Base-by-base conservation (phyloP, 2,329 filamentous ascomycete genomes). In the Teratosphaeria epicoccoides region DNA sequence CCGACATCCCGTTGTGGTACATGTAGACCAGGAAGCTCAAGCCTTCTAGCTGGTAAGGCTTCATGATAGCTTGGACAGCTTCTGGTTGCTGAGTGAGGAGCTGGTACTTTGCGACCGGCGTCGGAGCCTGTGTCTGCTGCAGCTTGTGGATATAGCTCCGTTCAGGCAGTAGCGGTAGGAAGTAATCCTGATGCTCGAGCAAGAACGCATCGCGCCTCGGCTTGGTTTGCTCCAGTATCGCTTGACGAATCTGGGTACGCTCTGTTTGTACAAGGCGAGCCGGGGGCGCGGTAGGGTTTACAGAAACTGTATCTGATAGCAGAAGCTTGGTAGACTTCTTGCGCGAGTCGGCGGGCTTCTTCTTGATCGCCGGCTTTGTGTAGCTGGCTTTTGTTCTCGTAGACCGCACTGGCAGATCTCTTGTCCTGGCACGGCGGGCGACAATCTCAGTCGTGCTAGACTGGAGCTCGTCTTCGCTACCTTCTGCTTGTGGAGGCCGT, bases 401-500 rank as follows among this genome's bases (percentile, higher is more conserved):
- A 6, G 63, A 59, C 47, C 64, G 57, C 2, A 55, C 25, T 24
- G 63, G 64, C 20, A 67, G 54, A 9, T 55, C 53, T n/a, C 57
- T 51, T 10, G 52, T 59, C 11, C 47, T 29, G 1, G 49, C 53
- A 22, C 47, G 49, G 12, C 55, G 57, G 14, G 56, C 58, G 14
- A 51, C 49, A 20, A 50, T 58, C 48, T 20, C 54, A 3, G 54
- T 50, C 49, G 61, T 55, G n/a, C 58, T 58, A 3, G 51, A 44
- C 10, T 93, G 87, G 55, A 95, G 81, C 45, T 83, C 83, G 70
- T 94, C 86, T 55, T 95, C 80, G 62, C 83, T 81, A 64, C 88
- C 85, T 2, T 28, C 26, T 26, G 17, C 22, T 14, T 37, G 3
- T 40, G 1, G 9, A 25, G 43, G 24, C 4, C 17, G 49, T 12